Evolutionary conservation across 23 red algal species (phyloP), one percentile per base, ranked within the genome.

Genomic region (Agarophyton chilense): DNA sequence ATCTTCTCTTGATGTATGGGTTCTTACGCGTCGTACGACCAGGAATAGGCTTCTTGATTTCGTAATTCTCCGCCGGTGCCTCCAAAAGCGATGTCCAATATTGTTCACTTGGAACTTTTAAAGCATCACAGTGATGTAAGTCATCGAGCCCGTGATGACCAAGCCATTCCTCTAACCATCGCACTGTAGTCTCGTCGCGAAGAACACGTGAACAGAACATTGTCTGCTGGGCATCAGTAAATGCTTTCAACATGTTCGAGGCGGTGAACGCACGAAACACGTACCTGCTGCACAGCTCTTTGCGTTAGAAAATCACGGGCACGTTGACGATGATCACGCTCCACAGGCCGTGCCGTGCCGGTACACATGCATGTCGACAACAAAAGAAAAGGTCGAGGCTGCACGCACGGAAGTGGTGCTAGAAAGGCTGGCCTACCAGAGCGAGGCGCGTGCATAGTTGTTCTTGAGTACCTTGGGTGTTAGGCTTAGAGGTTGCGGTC

Each of bases 291-390:
- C 28, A 90, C 71, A 45, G 86, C 86, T 44, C 86, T 66, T 55
- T 90, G 86, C 14, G 86, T 90, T 52, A 90, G 86, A 49, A 90
- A 90, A 71, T 79, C 73, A 25, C 55, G 44, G 43, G 82, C 82
- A 34, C 82, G 35, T 56, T 80, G 51, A 80, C 77, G 77, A 36
- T 55, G 50, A 35, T 55, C 46, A 56, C 77, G 77, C 8, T 55
- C 18, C 8, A 32, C 17, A 22, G 77, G 28, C 28, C 49, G 68
- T 11, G 16, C 41, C 24, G 21, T 19, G 21, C 43, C 68, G 4
- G 21, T 16, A 47, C 68, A 29, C 68, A 74, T 74, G 24, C 40
- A 74, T 74, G 68, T 74, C 24, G 68, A 74, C 32, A 29, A 29
- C 3, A 33, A 46, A 12, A 26, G n/a, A 47, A 28, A 29, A 26